Evolutionary conservation across 2,329 filamentous ascomycete species (phyloP).

Genomic region (Pochonia chlamydosporia): DNA sequence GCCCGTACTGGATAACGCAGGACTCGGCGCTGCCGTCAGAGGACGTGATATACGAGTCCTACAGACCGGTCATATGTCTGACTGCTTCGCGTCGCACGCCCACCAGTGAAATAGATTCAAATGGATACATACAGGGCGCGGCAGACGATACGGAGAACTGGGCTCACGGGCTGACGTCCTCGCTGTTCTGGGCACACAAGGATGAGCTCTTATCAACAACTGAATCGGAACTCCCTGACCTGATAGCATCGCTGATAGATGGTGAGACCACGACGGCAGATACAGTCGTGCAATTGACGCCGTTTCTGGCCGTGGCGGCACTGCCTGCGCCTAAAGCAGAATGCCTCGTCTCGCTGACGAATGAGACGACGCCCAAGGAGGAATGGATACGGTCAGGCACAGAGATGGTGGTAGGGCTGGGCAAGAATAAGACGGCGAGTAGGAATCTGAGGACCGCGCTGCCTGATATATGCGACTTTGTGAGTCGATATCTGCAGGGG

Average conservation of each 20-base stretch:
- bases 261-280: background rate
- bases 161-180: conserved; percentile 73
- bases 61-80: conserved; percentile 73
- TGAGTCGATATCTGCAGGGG: conserved; percentile 29
- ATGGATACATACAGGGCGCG: conserved; percentile 82
- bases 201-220: conserved; percentile 52
- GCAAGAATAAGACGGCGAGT: conserved; percentile 70
- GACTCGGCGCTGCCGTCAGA: conserved; percentile 42
- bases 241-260: conserved; percentile 37
- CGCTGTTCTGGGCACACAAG: conserved; percentile 71
- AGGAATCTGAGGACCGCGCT: conserved; percentile 74
- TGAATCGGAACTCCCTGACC: conserved; percentile 56
- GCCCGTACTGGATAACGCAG: conserved; percentile 75
- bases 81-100: conserved; percentile 71
- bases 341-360: conserved; percentile 38
- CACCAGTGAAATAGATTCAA: conserved; percentile 59
- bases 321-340: conserved; percentile 20
- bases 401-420: conserved; percentile 56
- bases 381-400: conserved; percentile 30
- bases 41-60: conserved; percentile 44
- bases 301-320: conserved; percentile 30
- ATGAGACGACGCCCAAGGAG: conserved; percentile 38
- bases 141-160: conserved; percentile 94
- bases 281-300: conserved; percentile 23
- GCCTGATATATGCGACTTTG: conserved; percentile 54